Conservation (phyloP, 2,329 filamentous ascomycete species). For the Colletotrichum aenigma region DNA sequence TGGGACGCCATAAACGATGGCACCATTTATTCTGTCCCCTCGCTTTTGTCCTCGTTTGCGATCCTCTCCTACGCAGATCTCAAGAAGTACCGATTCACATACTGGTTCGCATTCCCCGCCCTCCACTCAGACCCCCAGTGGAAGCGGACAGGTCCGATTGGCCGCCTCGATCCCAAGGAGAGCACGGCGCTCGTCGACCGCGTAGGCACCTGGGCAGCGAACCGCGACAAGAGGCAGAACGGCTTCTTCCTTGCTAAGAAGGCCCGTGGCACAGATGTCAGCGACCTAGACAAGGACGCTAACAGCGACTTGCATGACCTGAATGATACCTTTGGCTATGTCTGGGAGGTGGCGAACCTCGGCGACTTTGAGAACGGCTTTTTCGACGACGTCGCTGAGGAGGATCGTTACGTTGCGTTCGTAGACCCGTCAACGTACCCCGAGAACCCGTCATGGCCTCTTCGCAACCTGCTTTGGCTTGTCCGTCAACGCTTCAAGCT, state of each 20-base stretch:
- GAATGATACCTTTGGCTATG: constrained; percentile 48
- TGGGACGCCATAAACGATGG: constrained; percentile 98
- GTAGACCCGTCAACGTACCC: constrained; percentile 91
- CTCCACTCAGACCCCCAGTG: constrained; percentile 88
- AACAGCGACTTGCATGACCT: constrained; percentile 21
- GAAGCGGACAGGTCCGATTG: constrained; percentile 64
- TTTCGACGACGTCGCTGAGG: constrained; percentile 73
- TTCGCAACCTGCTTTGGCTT: constrained; percentile 87
- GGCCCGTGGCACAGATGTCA: constrained; percentile 41
- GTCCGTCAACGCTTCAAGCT: constrained; percentile 83
- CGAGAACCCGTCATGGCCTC: constrained; percentile 87
- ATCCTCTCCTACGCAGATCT: constrained; percentile 93
- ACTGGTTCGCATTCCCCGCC: constrained; percentile 96
- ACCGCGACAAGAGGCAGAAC: constrained; percentile 78
- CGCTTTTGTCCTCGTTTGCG: constrained; percentile 85
- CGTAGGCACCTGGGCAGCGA: constrained; percentile 86
- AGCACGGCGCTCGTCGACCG: constrained; percentile 80
- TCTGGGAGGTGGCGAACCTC: constrained; percentile 80
- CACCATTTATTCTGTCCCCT: constrained; percentile 93
- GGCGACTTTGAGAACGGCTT: constrained; percentile 85
- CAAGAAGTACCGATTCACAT: constrained; percentile 97
- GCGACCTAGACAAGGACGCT: constrained; percentile 13
- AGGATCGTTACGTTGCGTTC: constrained; percentile 85
- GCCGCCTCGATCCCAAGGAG: constrained; percentile 68
- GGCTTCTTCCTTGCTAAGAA: constrained; percentile 97